A percentile compares a stretch with the other conserved stretches of the same genome.
Conservation (phyloP, 108 stramenopile genomes). For the Cyclotella sp. region DNA sequence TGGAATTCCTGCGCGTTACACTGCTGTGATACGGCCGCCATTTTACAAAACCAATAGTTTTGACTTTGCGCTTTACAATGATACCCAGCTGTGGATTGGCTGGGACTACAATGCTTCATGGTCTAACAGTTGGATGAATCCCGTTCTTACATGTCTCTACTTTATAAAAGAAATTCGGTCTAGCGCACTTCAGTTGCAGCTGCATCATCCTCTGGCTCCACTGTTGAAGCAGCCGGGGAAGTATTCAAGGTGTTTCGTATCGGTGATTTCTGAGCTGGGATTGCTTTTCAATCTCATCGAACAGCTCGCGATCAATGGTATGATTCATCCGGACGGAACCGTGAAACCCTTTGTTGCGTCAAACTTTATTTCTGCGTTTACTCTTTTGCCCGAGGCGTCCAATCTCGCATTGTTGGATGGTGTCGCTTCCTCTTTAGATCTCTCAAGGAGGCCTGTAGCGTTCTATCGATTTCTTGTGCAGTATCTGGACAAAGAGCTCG, state of each 20-base stretch:
- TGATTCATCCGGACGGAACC: conserved; percentile 50
- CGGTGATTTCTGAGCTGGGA: conserved; percentile 72
- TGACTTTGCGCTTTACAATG: conserved; percentile 73
- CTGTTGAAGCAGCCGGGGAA: conserved; percentile 2
- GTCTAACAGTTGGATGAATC: conserved; percentile 66
- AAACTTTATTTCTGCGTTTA: conserved; percentile 75
- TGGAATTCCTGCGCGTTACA: conserved; percentile 69
- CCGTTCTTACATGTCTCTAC: conserved; percentile 73
- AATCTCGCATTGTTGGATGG: conserved; percentile 84
- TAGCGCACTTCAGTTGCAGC: conserved; percentile 56
- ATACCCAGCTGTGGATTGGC: conserved; percentile 73
- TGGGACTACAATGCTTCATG: conserved; percentile 81
- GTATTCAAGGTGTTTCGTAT: conserved; percentile 17
- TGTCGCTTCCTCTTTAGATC: conserved; percentile 69
- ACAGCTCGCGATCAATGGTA: conserved; percentile 61
- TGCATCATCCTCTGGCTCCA: conserved; percentile 27
- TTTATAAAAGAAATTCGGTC: conserved; percentile 73
- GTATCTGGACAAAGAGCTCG: conserved; percentile 75
- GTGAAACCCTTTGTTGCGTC: conserved; percentile 73
- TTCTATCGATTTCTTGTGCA: conserved; percentile 85
- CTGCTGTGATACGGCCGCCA: conserved; percentile 57
- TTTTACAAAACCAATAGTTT: conserved; percentile 62
- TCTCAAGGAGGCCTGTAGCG: conserved; percentile 79
- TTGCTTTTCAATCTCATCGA: conserved; percentile 85
- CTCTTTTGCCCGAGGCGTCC: conserved; percentile 75